A percentile compares a stretch with the other conserved stretches of the same genome.
These are phyloP conservation scores for Gentiana straminea DNA, from an alignment of 257 asterid genomes.

Conservation along the genomic window DNA sequence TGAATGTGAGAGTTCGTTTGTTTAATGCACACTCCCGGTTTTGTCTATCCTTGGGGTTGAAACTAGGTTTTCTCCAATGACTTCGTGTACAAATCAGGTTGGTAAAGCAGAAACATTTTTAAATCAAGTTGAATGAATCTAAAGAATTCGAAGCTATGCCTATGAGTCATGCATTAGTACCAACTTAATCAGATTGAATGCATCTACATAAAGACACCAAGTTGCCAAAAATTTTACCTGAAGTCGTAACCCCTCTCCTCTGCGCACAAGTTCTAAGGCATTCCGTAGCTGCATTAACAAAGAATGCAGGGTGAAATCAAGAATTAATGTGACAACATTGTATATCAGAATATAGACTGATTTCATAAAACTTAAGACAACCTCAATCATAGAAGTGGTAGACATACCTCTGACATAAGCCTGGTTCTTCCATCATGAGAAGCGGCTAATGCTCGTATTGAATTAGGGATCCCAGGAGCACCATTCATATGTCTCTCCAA, in stretches of 20 bases:
- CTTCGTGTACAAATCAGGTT: no score
- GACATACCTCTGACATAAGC: conserved; percentile 67
- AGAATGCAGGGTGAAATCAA: not conserved
- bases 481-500: conserved; percentile 73
- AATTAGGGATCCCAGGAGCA: conserved; percentile 47
- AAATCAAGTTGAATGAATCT: no score
- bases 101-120: no score
- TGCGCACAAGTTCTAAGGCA: conserved; percentile 84
- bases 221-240: conserved; percentile 46
- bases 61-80: no score
- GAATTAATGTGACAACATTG: not conserved
- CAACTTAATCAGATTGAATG: no score
- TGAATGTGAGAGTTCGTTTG: no score
- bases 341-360: no score
- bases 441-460: conserved; percentile 45
- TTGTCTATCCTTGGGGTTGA: no score
- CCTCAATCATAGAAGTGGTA: not conserved
- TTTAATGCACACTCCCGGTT: no score
- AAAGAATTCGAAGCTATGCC: no score
- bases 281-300: conserved; percentile 65
- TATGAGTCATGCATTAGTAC: no score
- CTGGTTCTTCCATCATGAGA: conserved; percentile 69
- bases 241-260: conserved; percentile 76
- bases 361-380: not conserved
- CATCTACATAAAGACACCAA: no score